phyloP scores from a whole-genome alignment of 1,139 yeast species.

The Suhomyces guaymorum region DNA sequence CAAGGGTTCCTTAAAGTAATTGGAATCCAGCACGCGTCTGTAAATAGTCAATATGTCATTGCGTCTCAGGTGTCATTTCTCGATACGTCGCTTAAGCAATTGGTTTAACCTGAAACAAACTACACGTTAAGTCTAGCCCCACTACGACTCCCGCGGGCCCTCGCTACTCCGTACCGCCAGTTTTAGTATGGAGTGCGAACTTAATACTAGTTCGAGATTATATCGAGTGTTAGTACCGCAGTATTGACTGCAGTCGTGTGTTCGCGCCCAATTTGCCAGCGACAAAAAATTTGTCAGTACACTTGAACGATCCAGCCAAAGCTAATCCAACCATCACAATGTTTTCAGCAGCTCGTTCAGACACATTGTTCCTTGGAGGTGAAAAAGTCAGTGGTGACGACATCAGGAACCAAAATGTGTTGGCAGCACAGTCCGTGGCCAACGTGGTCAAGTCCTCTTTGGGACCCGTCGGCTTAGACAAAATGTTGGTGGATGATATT shows the following conservation, averaged over 20 bases:
- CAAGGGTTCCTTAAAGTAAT: no score
- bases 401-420: slow-evolving; percentile 90
- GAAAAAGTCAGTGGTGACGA: slow-evolving; percentile 96
- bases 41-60: no score
- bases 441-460: slow-evolving; percentile 95
- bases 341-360: slow-evolving; percentile 75
- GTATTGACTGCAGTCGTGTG: slow-evolving; percentile 1
- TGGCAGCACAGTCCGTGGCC: slow-evolving; percentile 96
- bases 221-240: no score
- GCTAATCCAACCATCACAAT: slow-evolving; percentile 19
- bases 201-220: no score
- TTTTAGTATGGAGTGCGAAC: no score
- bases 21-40: no score
- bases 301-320: background rate
- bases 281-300: slow-evolving; percentile 10
- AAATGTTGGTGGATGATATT: slow-evolving; percentile 98
- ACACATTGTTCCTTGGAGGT: slow-evolving; percentile 91
- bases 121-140: no score
- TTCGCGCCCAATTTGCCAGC: slow-evolving; percentile 5
- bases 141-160: no score
- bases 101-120: no score
- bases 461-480: slow-evolving; percentile 98
- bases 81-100: no score
- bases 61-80: no score
- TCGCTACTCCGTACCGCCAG: no score